These are phyloP conservation scores for Aplosporella prunicola DNA, from an alignment of 2,329 filamentous ascomycete species.

Conservation along the genomic window DNA sequence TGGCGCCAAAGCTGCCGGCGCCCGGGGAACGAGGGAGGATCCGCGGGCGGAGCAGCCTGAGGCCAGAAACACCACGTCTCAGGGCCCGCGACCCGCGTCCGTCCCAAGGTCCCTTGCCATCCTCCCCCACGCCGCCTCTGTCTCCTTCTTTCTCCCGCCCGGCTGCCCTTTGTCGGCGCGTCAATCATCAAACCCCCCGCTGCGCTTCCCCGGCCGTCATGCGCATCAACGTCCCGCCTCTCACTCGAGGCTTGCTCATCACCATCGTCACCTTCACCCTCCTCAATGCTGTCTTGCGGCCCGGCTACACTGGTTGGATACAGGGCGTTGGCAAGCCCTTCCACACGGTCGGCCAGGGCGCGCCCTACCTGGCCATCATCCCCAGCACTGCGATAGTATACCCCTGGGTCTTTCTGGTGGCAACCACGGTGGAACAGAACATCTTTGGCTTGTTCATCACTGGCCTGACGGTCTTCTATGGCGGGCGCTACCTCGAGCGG, in stretches of 20 bases:
- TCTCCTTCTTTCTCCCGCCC: slow-evolving; percentile 9
- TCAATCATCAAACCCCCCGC: slow-evolving; percentile 3
- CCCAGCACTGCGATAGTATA: slow-evolving; percentile 76
- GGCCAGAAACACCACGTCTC: background rate
- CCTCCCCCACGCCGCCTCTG: background rate
- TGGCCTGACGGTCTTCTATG: slow-evolving; percentile 73
- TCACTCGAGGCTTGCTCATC: slow-evolving; percentile 74
- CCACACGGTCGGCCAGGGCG: slow-evolving; percentile 48
- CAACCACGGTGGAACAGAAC: slow-evolving; percentile 86
- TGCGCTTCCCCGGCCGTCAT: slow-evolving; percentile 37
- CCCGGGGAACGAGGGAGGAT: too few relatives aligned
- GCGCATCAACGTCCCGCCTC: slow-evolving; percentile 86
- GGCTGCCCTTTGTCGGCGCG: slow-evolving; percentile 9
- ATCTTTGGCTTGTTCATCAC: slow-evolving; percentile 76
- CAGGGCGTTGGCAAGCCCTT: slow-evolving; percentile 36
- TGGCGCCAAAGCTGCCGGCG: background rate
- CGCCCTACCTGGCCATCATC: slow-evolving; percentile 81
- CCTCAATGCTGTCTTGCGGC: slow-evolving; percentile 67
- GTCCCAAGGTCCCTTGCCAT: background rate
- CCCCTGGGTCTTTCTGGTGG: slow-evolving; percentile 84
- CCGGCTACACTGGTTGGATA: slow-evolving; percentile 28
- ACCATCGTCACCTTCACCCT: slow-evolving; percentile 67
- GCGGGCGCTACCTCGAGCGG: slow-evolving; percentile 87
- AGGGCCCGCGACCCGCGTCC: background rate
- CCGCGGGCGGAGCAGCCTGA: slow-evolving; percentile 1